phyloP scores from a whole-genome alignment of 345 rosid species.

The Dimocarpus longan region DNA sequence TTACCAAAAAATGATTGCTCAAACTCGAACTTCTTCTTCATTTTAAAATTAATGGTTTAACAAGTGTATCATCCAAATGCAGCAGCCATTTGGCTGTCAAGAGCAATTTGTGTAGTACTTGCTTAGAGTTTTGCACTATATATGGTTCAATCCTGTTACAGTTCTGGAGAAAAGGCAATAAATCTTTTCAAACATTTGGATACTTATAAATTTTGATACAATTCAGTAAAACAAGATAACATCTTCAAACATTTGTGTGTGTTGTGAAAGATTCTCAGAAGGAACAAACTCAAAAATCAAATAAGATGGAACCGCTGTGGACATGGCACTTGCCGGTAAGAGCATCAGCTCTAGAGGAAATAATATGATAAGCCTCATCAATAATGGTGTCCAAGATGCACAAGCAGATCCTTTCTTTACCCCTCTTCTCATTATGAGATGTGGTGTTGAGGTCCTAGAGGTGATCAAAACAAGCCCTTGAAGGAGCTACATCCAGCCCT shows the following conservation, averaged over 20 bases:
- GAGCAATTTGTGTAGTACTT: too few species aligned
- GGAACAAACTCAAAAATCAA: neutral
- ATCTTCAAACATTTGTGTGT: neutral
- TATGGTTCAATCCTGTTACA: too few species aligned
- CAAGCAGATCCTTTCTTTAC: neutral
- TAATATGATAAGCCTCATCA: neutral
- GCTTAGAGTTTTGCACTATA: too few species aligned
- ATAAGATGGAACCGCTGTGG: neutral
- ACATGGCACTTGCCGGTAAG: neutral
- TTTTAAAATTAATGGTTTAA: neutral
- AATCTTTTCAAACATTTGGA: neutral
- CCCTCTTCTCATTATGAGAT: neutral
- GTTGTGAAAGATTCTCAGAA: neutral
- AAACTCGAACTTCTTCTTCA: neutral
- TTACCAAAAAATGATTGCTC: slow-evolving; percentile 5
- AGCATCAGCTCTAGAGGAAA: neutral
- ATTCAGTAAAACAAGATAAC: too few species aligned
- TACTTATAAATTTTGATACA: too few species aligned
- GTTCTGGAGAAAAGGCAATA: too few species aligned
- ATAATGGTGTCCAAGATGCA: neutral
- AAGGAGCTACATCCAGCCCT: neutral
- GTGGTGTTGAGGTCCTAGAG: neutral
- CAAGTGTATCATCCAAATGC: neutral
- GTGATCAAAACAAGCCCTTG: neutral
- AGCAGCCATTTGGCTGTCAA: too few species aligned